These are phyloP conservation scores for Aquanectria penicillioides DNA, from an alignment of 2,329 filamentous ascomycete genomes.

Conservation along the genomic window DNA sequence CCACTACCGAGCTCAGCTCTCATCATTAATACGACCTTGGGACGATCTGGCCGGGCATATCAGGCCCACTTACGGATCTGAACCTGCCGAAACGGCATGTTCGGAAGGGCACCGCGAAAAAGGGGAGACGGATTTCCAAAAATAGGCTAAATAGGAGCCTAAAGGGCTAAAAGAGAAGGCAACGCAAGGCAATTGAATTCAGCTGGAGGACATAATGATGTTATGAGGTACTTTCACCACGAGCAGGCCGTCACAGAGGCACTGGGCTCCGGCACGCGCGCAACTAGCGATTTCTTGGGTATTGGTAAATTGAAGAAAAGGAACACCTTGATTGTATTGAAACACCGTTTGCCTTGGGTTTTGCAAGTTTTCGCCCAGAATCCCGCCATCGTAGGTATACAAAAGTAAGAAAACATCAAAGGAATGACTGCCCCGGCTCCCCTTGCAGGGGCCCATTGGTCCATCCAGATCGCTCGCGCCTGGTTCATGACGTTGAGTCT, in stretches of 20 bases:
- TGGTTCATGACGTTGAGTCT: too few relatives aligned
- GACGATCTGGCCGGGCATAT: neutral
- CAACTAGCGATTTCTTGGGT: constrained; percentile 27
- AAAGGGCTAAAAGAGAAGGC: neutral
- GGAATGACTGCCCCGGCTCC: constrained; percentile 14
- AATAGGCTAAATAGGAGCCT: neutral
- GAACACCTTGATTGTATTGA: constrained; percentile 36
- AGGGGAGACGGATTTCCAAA: constrained; percentile 1
- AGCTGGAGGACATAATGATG: neutral
- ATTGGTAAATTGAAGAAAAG: constrained; percentile 36
- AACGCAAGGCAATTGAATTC: neutral
- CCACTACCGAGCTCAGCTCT: neutral
- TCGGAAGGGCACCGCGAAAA: constrained; percentile 1
- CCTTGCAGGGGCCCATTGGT: neutral
- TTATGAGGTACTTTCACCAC: neutral
- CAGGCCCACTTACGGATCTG: neutral
- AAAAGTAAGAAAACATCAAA: constrained; percentile 31
- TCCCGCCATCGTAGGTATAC: constrained; percentile 31
- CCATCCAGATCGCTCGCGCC: neutral
- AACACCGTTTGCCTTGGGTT: constrained; percentile 36
- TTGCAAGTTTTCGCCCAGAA: constrained; percentile 31
- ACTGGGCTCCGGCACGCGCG: neutral
- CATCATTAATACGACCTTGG: neutral
- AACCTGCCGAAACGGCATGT: too few relatives aligned
- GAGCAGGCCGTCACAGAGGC: neutral